These are phyloP conservation scores for Lachancea waltii DNA, from an alignment of 805 yeast genomes.

Conservation along the genomic window DNA sequence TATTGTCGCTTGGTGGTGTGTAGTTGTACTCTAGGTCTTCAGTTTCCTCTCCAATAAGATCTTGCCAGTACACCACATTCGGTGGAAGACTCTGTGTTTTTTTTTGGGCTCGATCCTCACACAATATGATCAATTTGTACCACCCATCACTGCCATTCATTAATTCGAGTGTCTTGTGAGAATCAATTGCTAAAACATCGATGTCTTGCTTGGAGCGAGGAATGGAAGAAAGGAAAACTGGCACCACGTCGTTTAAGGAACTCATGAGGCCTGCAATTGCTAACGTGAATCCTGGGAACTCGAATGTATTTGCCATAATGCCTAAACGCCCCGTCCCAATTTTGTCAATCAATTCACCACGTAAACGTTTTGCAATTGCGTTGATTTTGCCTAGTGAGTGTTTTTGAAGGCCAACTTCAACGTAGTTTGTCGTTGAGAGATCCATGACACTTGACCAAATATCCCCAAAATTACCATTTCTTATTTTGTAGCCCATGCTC, in stretches of 20 bases:
- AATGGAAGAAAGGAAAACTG: slow-evolving; percentile 36
- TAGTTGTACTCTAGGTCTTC: slow-evolving; percentile 25
- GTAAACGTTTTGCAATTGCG: slow-evolving; percentile 21
- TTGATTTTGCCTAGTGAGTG: slow-evolving; percentile 16
- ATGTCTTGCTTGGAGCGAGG: slow-evolving; percentile 25
- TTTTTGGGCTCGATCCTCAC: slow-evolving; percentile 14
- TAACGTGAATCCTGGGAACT: slow-evolving; percentile 34
- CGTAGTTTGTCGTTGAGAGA: slow-evolving; percentile 16
- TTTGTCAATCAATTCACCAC: slow-evolving; percentile 10
- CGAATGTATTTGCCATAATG: slow-evolving; percentile 25
- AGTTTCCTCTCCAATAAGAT: slow-evolving; percentile 13
- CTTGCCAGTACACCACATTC: slow-evolving; percentile 25
- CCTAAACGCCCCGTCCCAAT: slow-evolving; percentile 22
- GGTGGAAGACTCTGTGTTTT: slow-evolving; percentile 6
- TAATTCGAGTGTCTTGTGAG: slow-evolving; percentile 20
- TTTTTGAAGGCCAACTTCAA: slow-evolving; percentile 21
- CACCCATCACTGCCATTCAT: slow-evolving; percentile 24
- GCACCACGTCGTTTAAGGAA: slow-evolving; percentile 29
- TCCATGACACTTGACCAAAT: slow-evolving; percentile 54
- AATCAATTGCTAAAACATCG: slow-evolving; percentile 31
- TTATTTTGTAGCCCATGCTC: slow-evolving; percentile 52
- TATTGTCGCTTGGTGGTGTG: slow-evolving; percentile 25
- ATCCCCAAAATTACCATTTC: slow-evolving; percentile 74
- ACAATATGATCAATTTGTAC: slow-evolving; percentile 32
- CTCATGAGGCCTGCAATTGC: slow-evolving; percentile 40